Evolutionary conservation across 495 filamentous ascomycete species (phyloP), one percentile per base, ranked within the genome.

Genomic region (Penicillium diatomitis): DNA sequence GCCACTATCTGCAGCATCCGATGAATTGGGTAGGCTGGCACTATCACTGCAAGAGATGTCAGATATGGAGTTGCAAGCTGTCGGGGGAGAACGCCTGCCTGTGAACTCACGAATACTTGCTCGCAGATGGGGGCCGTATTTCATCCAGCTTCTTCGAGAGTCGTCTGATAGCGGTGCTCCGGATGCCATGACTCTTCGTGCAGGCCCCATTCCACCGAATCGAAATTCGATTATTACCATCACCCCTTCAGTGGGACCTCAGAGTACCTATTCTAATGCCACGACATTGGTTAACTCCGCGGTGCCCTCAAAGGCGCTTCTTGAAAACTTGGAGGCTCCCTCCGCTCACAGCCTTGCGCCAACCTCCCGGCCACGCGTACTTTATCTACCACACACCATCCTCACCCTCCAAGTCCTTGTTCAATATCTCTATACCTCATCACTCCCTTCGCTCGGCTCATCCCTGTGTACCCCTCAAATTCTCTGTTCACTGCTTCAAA

Each of bases 1-100:
- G 33, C 75, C 74, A 11, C 67, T 81, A 20, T 85, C 83, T 10
- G 69, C 72, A 5, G 83, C 85, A 7, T 88, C 92, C 0, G 82
- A 90, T 46, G 88, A 95, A 31, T 72, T 98, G 2, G 92, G 92
- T n/a, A 79, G 82, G 51, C 76, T 86, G 56, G 85, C 88, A 0
- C 74, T 95, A 38, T 77, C 73, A 8, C 67, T 95, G 56, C 80
- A 83, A 20, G 92, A 96, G 60, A 71, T 98, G 54, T 80, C 89
- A n/a, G 92, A 98, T 52, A 97, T 98, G 92, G 92, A 97, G 58
- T 82, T 98, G 36, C 70, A 97, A 28, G 88, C 90, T 32, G 80
- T 96, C 33, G 83, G 83, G 4, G 90, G 91, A 31, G 92, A 97
- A 61, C 80, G 88, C 3, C 87, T 97, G 50, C 88, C 94, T 0